Conservation (phyloP, 306 rosid species). For the Glycine tomentella region DNA sequence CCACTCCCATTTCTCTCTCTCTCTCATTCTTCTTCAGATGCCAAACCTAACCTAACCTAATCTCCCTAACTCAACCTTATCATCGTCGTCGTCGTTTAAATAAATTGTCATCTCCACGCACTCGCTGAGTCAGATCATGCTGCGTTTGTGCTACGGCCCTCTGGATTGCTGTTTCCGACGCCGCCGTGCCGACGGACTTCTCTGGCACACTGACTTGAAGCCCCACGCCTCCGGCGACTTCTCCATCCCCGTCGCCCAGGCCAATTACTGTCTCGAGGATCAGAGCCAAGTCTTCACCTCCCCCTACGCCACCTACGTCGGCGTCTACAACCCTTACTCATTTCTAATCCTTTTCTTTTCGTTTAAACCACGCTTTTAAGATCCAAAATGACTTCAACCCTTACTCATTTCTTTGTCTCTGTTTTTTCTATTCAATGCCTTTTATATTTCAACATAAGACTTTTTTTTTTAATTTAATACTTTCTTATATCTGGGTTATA, state of each 20-base stretch:
- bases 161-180: slow-evolving; percentile 67
- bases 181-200: slow-evolving; percentile 60
- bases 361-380: not conserved
- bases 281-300: slow-evolving; percentile 94
- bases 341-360: not conserved
- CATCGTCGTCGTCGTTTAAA: no score
- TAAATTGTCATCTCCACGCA: no score
- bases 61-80: not conserved
- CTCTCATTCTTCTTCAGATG: not conserved
- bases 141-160: slow-evolving; percentile 57
- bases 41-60: slow-evolving; percentile 34
- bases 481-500: not conserved
- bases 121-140: slow-evolving; percentile 53
- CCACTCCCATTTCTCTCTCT: not conserved
- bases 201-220: slow-evolving; percentile 88
- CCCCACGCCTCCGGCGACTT: slow-evolving; percentile 92
- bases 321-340: slow-evolving; percentile 74
- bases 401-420: not conserved
- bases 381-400: not conserved
- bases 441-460: not conserved
- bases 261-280: slow-evolving; percentile 87
- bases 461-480: not conserved
- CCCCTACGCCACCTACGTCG: slow-evolving; percentile 82
- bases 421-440: not conserved
- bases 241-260: slow-evolving; percentile 96